Evolutionary conservation across 2,329 filamentous ascomycete species (phyloP).

Genomic region (Rugonectria rugulosa): DNA sequence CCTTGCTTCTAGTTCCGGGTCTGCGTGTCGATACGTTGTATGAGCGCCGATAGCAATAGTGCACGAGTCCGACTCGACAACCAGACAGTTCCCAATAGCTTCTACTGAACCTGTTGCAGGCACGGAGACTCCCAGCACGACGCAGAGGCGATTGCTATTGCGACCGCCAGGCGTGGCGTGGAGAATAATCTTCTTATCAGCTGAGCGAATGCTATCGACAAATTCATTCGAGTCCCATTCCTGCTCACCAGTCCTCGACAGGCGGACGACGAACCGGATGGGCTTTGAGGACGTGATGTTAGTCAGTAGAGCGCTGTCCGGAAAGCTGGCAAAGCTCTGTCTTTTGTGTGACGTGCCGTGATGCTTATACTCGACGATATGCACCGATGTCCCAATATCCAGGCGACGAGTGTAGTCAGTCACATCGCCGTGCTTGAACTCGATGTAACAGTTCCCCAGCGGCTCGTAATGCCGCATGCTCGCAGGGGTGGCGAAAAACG

Average conservation of each 20-base stretch:
- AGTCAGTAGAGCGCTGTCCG: constrained; percentile 47
- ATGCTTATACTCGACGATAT: constrained; percentile 47
- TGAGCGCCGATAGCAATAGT: constrained; percentile 32
- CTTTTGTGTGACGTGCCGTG: constrained; percentile 42
- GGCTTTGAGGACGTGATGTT: constrained; percentile 28
- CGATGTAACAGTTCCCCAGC: constrained; percentile 44
- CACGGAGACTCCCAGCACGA: constrained; percentile 23
- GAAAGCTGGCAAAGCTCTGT: constrained; percentile 51
- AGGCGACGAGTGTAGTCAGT: constrained; percentile 48
- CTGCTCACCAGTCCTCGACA: constrained; percentile 33
- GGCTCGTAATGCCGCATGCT: constrained; percentile 43
- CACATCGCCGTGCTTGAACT: constrained; percentile 46
- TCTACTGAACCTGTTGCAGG: constrained; percentile 10
- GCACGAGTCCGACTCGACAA: constrained; percentile 20
- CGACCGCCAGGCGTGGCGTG: constrained; percentile 33
- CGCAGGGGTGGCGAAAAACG: constrained; percentile 37
- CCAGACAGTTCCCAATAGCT: constrained; percentile 27
- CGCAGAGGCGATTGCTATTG: constrained; percentile 28
- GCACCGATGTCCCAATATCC: constrained; percentile 46
- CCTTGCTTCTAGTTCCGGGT: constrained; percentile 30
- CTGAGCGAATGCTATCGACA: constrained; percentile 31
- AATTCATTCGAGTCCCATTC: constrained; percentile 39
- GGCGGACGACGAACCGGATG: constrained; percentile 33
- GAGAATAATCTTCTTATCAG: constrained; percentile 24
- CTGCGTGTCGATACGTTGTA: constrained; percentile 30